These are phyloP conservation scores for Viridothelium virens DNA, from an alignment of 495 filamentous ascomycete species.

Conservation along the genomic window DNA sequence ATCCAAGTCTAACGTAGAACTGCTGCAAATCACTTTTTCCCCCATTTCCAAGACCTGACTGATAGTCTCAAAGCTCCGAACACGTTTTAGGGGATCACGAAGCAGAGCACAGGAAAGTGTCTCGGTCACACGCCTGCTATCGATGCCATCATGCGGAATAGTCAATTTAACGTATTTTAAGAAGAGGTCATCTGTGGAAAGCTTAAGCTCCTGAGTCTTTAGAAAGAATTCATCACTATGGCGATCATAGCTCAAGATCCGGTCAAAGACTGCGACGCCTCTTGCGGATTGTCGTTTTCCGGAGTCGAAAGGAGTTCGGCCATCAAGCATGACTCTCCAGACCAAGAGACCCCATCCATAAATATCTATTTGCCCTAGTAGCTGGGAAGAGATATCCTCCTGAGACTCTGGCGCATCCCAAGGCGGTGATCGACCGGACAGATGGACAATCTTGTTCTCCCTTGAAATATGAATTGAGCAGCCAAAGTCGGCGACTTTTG, in stretches of 20 bases:
- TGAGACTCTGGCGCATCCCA: not conserved
- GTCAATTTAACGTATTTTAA: not conserved
- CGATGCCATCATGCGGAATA: not conserved
- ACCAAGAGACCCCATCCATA: conserved; percentile 1
- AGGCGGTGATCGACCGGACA: not conserved
- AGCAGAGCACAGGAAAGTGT: not conserved
- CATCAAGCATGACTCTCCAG: not conserved
- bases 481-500: not conserved
- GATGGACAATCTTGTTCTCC: not conserved
- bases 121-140: not conserved
- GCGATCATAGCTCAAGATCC: not conserved
- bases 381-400: not conserved
- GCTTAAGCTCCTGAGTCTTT: not conserved
- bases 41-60: not conserved
- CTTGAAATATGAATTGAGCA: not conserved
- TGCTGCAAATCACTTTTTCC: not conserved
- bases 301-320: not conserved
- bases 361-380: not conserved
- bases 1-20: not conserved
- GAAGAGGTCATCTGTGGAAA: not conserved
- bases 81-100: not conserved
- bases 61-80: not conserved
- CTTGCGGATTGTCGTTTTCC: not conserved
- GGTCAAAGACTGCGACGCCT: not conserved
- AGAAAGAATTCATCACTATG: not conserved